phyloP scores from a whole-genome alignment of 495 filamentous ascomycete genomes.

The Penicillium soppii region DNA sequence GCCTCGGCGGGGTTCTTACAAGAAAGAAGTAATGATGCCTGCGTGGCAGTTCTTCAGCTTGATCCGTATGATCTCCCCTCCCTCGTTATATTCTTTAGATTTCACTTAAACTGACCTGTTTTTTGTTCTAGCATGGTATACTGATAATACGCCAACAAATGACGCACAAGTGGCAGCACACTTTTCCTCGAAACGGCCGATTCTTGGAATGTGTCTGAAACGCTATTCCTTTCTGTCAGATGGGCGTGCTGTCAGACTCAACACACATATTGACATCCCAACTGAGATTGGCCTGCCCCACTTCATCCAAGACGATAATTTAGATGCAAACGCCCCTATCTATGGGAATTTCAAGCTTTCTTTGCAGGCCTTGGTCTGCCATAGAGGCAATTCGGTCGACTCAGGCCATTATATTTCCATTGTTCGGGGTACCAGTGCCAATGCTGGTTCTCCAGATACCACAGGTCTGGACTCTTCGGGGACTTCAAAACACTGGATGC shows the following conservation, averaged over 20 bases:
- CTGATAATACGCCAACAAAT: slow-evolving; percentile 67
- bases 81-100: background rate
- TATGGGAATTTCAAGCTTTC: slow-evolving; percentile 85
- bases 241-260: slow-evolving; percentile 64
- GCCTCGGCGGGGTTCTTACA: slow-evolving; percentile 48
- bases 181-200: slow-evolving; percentile 71
- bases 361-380: slow-evolving; percentile 86
- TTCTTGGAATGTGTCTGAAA: slow-evolving; percentile 89
- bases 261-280: slow-evolving; percentile 88
- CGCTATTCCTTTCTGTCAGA: slow-evolving; percentile 75
- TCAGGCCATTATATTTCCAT: slow-evolving; percentile 90
- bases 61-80: slow-evolving; percentile 58
- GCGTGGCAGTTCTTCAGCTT: slow-evolving; percentile 97
- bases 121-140: slow-evolving; percentile 54
- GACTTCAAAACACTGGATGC: slow-evolving; percentile 72
- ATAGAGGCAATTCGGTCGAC: slow-evolving; percentile 83
- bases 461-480: slow-evolving; percentile 52
- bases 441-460: slow-evolving; percentile 42
- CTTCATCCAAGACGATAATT: slow-evolving; percentile 80
- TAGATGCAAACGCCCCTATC: slow-evolving; percentile 61
- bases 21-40: slow-evolving; percentile 89
- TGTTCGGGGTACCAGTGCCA: slow-evolving; percentile 60
- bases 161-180: slow-evolving; percentile 72
- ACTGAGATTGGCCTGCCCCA: slow-evolving; percentile 83
- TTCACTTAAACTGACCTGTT: slow-evolving; percentile 35